Conservation (phyloP, 1,284 basidiomycete species). For the Puccinia horiana region DNA sequence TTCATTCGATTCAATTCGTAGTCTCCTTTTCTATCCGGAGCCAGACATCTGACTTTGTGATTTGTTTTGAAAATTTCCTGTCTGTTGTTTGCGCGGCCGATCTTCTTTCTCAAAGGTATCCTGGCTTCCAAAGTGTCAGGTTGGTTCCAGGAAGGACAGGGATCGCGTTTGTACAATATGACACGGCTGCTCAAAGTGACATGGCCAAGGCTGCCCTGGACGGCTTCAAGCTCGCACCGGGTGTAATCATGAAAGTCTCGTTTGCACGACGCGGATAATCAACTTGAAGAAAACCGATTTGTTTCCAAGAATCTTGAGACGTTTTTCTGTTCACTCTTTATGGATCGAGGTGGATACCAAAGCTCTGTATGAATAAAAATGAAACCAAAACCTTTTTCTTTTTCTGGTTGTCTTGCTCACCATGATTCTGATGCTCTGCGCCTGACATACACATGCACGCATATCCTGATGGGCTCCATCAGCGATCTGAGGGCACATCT, state of each 20-base stretch:
- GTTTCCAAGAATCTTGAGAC: background rate
- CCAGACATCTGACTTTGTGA: background rate
- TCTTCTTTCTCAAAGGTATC: slow-evolving; percentile 64
- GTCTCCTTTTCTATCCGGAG: background rate
- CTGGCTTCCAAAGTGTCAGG: slow-evolving; percentile 71
- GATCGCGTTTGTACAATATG: slow-evolving; percentile 74
- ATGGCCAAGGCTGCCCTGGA: slow-evolving; percentile 75
- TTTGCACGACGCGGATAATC: slow-evolving; percentile 44
- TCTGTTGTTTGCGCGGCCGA: slow-evolving; percentile 12
- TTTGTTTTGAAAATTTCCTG: background rate
- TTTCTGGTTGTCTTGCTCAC: background rate
- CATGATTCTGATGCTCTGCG: background rate
- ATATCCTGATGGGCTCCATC: too few species aligned
- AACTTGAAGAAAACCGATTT: background rate
- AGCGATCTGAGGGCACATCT: too few species aligned
- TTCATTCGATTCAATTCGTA: slow-evolving; percentile 3
- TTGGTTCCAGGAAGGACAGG: slow-evolving; percentile 65
- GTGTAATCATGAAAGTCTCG: slow-evolving; percentile 72
- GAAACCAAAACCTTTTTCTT: background rate
- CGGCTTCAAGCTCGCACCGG: slow-evolving; percentile 76
- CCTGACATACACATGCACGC: too few species aligned
- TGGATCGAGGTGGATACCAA: slow-evolving; percentile 2
- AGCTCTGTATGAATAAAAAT: slow-evolving; percentile 4
- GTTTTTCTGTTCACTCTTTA: background rate
- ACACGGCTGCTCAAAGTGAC: slow-evolving; percentile 70